Percentiles rank a stretch among this genome's conserved stretches.
These are phyloP conservation scores for Geotrichum australiense DNA, from an alignment of 1,139 yeast genomes.

Conservation along the genomic window DNA sequence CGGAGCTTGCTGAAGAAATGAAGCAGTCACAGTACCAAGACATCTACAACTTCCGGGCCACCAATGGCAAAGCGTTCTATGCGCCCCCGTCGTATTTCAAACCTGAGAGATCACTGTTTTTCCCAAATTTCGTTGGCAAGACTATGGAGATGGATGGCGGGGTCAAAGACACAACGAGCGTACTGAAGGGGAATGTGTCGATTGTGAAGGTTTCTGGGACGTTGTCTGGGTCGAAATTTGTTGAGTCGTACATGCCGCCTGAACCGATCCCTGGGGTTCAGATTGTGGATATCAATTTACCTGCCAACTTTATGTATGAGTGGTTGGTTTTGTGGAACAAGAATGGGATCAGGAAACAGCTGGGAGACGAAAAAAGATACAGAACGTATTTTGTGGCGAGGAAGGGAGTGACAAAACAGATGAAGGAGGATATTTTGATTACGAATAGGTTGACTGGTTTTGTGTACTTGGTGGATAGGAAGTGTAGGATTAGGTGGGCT, in stretches of 20 bases:
- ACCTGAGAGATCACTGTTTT: conserved; percentile 65
- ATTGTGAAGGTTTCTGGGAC: conserved; percentile 62
- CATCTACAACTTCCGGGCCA: conserved; percentile 67
- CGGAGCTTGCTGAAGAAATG: conserved; percentile 46
- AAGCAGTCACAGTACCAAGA: conserved; percentile 85
- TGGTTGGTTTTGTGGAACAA: conserved; percentile 46
- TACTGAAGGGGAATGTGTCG: conserved; percentile 49
- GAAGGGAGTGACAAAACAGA: conserved; percentile 50
- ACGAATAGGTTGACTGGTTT: conserved; percentile 81
- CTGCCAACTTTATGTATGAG: conserved; percentile 65
- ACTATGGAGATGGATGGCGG: conserved; percentile 38
- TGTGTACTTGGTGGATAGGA: conserved; percentile 59
- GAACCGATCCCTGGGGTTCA: conserved; percentile 43
- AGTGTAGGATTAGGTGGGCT: conserved; percentile 82
- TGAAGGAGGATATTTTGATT: conserved; percentile 56
- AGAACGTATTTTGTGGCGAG: conserved; percentile 58
- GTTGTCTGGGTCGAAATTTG: conserved; percentile 64
- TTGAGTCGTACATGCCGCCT: conserved; percentile 50
- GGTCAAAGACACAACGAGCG: conserved; percentile 40
- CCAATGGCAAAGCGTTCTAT: conserved; percentile 76
- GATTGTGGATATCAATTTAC: conserved; percentile 65
- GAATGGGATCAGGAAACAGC: conserved; percentile 41
- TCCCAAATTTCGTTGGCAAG: conserved; percentile 73
- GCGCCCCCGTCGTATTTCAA: conserved; percentile 75
- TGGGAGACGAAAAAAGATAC: conserved; percentile 41